Conservation (phyloP, 768 basidiomycete species). For the Boletus tomentosulus region DNA sequence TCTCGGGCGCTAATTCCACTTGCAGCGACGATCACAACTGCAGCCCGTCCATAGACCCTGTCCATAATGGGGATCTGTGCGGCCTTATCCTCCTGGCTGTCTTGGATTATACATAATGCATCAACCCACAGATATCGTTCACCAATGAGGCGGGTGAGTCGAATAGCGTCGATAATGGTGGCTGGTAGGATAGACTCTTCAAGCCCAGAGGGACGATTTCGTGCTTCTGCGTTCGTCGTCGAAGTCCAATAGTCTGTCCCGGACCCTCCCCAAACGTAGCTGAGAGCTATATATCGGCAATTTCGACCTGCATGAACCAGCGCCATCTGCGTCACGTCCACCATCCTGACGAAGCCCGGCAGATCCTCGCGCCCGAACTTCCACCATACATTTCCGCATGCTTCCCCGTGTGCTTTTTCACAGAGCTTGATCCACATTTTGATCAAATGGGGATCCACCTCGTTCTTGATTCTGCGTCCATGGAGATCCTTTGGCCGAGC, state of each 20-base stretch:
- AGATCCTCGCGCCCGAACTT: conserved; percentile 1
- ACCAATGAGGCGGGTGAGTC: conserved; percentile 12
- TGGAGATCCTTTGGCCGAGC: conserved; percentile 15
- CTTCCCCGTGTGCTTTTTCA: conserved; percentile 12
- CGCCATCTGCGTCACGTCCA: conserved; percentile 11
- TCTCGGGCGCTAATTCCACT: conserved; percentile 7
- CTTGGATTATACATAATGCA: conserved; percentile 23
- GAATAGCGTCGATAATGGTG: conserved; percentile 21
- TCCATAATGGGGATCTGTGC: conserved; percentile 18
- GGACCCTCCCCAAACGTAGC: conserved; percentile 16
- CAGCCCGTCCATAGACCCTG: conserved; percentile 14
- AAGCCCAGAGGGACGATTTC: conserved; percentile 3
- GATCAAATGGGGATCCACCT: conserved; percentile 8
- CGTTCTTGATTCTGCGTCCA: conserved; percentile 16
- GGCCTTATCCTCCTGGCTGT: conserved; percentile 15
- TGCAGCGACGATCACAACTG: conserved; percentile 18
- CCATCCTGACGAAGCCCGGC: conserved; percentile 11
- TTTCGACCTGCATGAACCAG: conserved; percentile 2
- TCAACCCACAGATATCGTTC: conserved; percentile 26
- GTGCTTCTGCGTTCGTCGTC: neutral
- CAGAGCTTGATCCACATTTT: conserved; percentile 17
- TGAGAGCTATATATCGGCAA: conserved; percentile 15
- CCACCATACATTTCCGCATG: conserved; percentile 13
- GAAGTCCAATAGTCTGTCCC: conserved; percentile 9
- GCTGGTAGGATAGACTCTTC: conserved; percentile 4